These are phyloP conservation scores for Bretschneidera sinensis DNA, from an alignment of 345 rosid genomes.

Conservation along the genomic window DNA sequence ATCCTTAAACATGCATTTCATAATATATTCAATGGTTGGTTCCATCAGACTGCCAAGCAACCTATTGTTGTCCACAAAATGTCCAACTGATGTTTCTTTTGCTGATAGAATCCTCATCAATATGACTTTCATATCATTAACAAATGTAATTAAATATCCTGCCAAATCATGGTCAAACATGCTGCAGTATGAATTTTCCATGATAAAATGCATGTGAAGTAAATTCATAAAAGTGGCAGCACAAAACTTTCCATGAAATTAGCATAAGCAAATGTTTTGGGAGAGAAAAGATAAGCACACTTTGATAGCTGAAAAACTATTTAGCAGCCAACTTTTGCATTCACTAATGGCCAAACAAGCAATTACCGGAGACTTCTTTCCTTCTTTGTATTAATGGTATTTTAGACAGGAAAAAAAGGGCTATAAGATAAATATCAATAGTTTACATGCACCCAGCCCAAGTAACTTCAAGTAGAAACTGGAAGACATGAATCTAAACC, in stretches of 20 bases:
- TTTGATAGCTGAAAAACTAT: too few relatives aligned
- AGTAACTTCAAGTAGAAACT: too few relatives aligned
- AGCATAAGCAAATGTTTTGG: too few relatives aligned
- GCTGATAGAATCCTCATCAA: slow-evolving; percentile 41
- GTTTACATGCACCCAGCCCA: too few relatives aligned
- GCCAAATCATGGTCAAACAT: slow-evolving; percentile 23
- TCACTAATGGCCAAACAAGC: too few relatives aligned
- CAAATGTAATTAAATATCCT: slow-evolving; percentile 59
- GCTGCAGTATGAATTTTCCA: slow-evolving; percentile 4
- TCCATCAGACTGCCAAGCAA: slow-evolving; percentile 67
- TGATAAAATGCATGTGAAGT: neutral
- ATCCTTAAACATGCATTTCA: slow-evolving; percentile 60
- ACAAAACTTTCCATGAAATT: neutral
- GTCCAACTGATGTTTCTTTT: slow-evolving; percentile 33
- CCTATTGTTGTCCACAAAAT: slow-evolving; percentile 38
- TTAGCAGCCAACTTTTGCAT: too few relatives aligned
- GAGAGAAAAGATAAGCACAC: too few relatives aligned
- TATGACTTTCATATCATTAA: slow-evolving; percentile 52
- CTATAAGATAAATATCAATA: too few relatives aligned
- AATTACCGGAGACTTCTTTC: too few relatives aligned
- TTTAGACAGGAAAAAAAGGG: too few relatives aligned
- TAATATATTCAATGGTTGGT: slow-evolving; percentile 66
- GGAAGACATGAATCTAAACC: too few relatives aligned
- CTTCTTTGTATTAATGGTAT: too few relatives aligned
- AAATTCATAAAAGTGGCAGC: neutral